Percentiles rank a stretch among this genome's conserved stretches.
These are phyloP conservation scores for Fistulinella prunicolor DNA, from an alignment of 768 basidiomycete genomes.

Conservation along the genomic window DNA sequence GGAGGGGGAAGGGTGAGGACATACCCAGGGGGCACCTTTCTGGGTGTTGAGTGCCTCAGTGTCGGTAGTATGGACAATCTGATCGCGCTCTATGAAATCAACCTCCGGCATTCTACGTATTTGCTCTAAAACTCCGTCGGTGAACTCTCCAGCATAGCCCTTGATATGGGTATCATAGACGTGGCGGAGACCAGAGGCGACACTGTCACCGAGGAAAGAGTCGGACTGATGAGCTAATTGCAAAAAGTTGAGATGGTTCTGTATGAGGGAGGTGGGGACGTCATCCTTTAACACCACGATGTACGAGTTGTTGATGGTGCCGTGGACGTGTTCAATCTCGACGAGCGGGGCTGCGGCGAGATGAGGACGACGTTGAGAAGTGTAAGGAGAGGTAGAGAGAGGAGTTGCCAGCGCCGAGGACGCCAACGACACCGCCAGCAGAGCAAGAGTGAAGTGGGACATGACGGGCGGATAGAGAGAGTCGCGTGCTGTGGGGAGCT, in stretches of 20 bases:
- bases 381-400: constrained; percentile 42
- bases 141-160: constrained; percentile 83
- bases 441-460: constrained; percentile 31
- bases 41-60: constrained; percentile 37
- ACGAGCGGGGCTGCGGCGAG: constrained; percentile 60
- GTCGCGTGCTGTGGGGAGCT: constrained; percentile 1
- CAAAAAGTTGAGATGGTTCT: constrained; percentile 80
- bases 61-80: constrained; percentile 72
- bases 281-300: constrained; percentile 86
- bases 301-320: constrained; percentile 86
- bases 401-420: constrained; percentile 38
- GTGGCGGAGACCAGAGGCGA: constrained; percentile 58
- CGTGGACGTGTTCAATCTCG: constrained; percentile 60
- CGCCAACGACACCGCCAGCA: constrained; percentile 40
- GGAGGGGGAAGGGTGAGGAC: constrained; percentile 13
- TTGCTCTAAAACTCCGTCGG: constrained; percentile 61
- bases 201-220: constrained; percentile 45
- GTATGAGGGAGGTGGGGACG: constrained; percentile 50
- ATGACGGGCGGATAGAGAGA: constrained; percentile 29
- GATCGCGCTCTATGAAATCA: constrained; percentile 89
- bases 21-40: constrained; percentile 82
- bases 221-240: constrained; percentile 56
- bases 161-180: constrained; percentile 72
- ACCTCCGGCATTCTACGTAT: constrained; percentile 88
- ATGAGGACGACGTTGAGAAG: constrained; percentile 39